Evolutionary conservation across 2,329 filamentous ascomycete genomes (phyloP), one percentile per base, ranked within the genome.

Genomic region (Talaromyces sp.): DNA sequence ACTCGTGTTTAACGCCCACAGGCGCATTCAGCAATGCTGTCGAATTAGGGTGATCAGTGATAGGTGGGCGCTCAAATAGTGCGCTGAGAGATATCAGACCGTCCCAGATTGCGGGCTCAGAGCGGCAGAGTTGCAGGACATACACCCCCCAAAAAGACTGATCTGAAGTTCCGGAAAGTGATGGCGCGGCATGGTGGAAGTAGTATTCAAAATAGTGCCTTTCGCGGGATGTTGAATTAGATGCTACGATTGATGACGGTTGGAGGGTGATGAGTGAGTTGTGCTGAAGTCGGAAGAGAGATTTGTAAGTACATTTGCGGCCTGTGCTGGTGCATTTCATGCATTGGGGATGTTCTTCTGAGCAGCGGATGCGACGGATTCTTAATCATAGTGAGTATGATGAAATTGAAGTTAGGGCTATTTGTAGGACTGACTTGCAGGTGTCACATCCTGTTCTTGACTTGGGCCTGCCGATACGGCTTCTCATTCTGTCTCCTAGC

Each of bases 371-470:
- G 43, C 19, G 43, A 47, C 43, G 43, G 43, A 47, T 47, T 25
- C 43, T 47, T 47, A 19, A 6, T 41, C 17, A 41, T 41, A 45
- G 43, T 11, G 2, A 10, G 3, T 45, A 10, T 9, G n/a, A 19
- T 45, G 43, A n/a, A 22, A 10, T 11, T 11, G 3, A 10, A 22
- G 19, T n/a, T 49, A 43, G 31, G 22, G 37, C n/a, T 43, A 59
- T 17, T 13, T 8, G 19, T 17, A 45, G 41, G 49, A 54, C 49
- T 5, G 49, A 31, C 25, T 52, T 52, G 49, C 49, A 52, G 9
- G 49, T 52, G 25, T 47, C 58, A 35, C 58, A 47, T 47, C 59
- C 59, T 49, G 59, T 61, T 43, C 57, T 43, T 13, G 22, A 43
- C 41, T 49, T 61, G 27, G 39, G 27, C 58, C 41, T 61, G 22